Percentiles rank a stretch among this genome's conserved stretches.
Evolutionary conservation across 2,329 filamentous ascomycete genomes (phyloP).

Genomic region (Exophiala lecanii-corni): DNA sequence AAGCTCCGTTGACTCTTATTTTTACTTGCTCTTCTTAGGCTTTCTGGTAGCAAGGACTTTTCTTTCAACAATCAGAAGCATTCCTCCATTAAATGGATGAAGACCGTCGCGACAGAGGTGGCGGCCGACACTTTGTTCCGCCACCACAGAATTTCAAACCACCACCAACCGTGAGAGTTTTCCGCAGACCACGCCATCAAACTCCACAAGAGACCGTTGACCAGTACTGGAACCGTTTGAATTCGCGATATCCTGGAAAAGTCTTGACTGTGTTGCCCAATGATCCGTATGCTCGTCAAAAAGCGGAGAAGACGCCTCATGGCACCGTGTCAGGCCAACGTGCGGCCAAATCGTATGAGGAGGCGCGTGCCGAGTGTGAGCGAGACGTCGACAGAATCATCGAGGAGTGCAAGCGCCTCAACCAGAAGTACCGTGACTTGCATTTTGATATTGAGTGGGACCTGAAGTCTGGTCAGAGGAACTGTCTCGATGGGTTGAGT

Average conservation of each 20-base stretch:
- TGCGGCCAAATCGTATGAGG: slow-evolving; percentile 65
- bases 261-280: slow-evolving; percentile 67
- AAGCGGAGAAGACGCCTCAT: slow-evolving; percentile 52
- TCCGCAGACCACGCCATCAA: slow-evolving; percentile 28
- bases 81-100: no score
- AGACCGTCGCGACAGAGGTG: slow-evolving; percentile 15
- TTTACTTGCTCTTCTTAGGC: no score
- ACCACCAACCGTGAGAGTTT: slow-evolving; percentile 8
- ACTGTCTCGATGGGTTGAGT: slow-evolving; percentile 50
- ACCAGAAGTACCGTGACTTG: slow-evolving; percentile 81
- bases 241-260: slow-evolving; percentile 66
- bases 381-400: slow-evolving; percentile 56
- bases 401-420: slow-evolving; percentile 65
- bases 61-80: no score
- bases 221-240: slow-evolving; percentile 70
- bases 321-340: slow-evolving; percentile 52
- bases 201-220: slow-evolving; percentile 63
- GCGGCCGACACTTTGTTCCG: slow-evolving; percentile 8
- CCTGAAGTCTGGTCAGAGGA: slow-evolving; percentile 54
- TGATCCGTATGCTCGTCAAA: slow-evolving; percentile 60
- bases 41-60: no score
- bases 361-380: slow-evolving; percentile 64
- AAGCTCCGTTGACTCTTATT: no score
- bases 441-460: slow-evolving; percentile 81
- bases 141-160: slow-evolving; percentile 2